These are phyloP conservation scores for Calamus simplicifolius DNA, from an alignment of 176 grass and related monocot genomes.

Conservation along the genomic window DNA sequence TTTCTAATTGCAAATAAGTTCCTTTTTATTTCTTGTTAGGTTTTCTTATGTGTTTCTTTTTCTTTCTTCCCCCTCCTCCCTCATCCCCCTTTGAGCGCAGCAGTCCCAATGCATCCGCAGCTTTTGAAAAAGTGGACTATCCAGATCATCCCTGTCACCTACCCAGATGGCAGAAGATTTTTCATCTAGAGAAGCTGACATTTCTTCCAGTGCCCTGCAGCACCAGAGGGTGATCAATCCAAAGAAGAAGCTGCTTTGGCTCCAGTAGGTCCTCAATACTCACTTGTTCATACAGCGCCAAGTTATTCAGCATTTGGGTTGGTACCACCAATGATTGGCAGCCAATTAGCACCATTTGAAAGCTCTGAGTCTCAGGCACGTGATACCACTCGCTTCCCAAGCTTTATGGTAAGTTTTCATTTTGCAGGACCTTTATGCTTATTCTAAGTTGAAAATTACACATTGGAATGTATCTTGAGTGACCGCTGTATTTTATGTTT, in stretches of 20 bases:
- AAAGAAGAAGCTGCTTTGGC: slow-evolving; percentile 27
- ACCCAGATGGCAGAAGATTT: slow-evolving; percentile 24
- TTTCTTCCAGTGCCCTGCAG: slow-evolving; percentile 10
- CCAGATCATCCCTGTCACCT: slow-evolving; percentile 19
- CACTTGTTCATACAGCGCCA: slow-evolving; percentile 24
- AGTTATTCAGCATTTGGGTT: slow-evolving; percentile 38
- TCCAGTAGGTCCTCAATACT: slow-evolving; percentile 27
- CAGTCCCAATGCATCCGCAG: slow-evolving; percentile 22
- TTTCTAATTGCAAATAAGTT: too few relatives aligned
- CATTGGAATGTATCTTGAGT: too few relatives aligned
- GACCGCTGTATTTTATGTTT: too few relatives aligned
- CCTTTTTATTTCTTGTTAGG: too few relatives aligned
- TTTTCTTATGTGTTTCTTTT: slow-evolving; percentile 23
- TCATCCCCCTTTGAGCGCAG: slow-evolving; percentile 28
- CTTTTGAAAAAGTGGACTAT: slow-evolving; percentile 19
- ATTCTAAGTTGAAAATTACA: not conserved
- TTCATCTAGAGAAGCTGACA: slow-evolving; percentile 18
- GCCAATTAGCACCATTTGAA: slow-evolving; percentile 46
- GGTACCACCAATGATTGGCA: slow-evolving; percentile 22
- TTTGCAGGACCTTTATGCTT: slow-evolving; percentile 11
- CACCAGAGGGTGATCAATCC: slow-evolving; percentile 23
- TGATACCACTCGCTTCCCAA: slow-evolving; percentile 27
- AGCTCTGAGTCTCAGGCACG: slow-evolving; percentile 44
- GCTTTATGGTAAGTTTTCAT: slow-evolving; percentile 23
- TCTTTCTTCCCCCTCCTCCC: too few relatives aligned